Base-by-base conservation (phyloP, 2,329 filamentous ascomycete genomes). In the Phialophora tarda region DNA sequence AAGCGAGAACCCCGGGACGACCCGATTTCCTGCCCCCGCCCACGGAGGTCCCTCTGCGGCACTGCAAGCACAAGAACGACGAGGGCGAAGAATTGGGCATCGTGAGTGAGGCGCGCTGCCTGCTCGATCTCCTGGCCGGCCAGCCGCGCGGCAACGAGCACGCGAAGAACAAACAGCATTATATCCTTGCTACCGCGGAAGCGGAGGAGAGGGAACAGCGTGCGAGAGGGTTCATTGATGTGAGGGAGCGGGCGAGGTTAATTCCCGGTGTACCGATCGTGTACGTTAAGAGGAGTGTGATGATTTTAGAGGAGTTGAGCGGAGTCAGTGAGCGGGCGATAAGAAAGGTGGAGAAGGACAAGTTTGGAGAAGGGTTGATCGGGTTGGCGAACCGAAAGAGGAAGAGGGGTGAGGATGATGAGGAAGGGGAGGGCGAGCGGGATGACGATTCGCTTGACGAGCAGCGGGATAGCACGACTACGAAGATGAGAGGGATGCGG, bases 221-320 rank as follows among this genome's bases (percentile, higher is more conserved):
- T 41, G 74, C 75, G 59, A 74, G 74, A 65, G 76, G 74, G 60
- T 71, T 75, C 62, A 75, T 71, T 71, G 76, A 75, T 32, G 73
- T 83, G 28, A 74, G 81, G 14, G 71, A 75, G 10, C 74, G 73
- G 11, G 80, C 80, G 54, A 75, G 82, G 50, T 71, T 77, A 21
- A 79, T 83, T 11, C 80, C 80, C 14, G 82, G 82, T 58, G 81
- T 83, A 34, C 82, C 82, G 17, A 80, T 83, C 30, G 78, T 83
- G 51, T 83, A 82, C 71, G 82, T 83, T 34, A 83, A 83, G 74
- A 76, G 82, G 55, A 82, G 81, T 17, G 81, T 83, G 7, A 83
- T 83, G 81, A 77, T 83, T 14, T 71, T 83, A 63, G 81, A 83
- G 72, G 81, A 82, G 14, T 75, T 83, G 76, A 82, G 80, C 62